Conservation (phyloP, 495 filamentous ascomycete genomes). For the Aspergillus haitiensis region DNA sequence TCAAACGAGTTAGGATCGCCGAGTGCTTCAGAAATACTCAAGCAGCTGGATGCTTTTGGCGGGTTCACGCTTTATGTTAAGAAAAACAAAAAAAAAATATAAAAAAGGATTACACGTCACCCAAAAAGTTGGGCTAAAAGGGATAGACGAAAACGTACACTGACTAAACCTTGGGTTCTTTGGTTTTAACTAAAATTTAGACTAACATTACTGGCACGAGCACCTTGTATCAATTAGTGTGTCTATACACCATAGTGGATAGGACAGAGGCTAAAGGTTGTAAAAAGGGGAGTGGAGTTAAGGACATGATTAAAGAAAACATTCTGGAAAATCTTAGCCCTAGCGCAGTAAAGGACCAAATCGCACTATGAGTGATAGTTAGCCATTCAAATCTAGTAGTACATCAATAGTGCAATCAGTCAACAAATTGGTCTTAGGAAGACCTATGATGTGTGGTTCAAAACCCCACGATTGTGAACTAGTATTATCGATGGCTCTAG, state of each 20-base stretch:
- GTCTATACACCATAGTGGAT: too few relatives aligned
- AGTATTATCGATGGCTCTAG: slow-evolving; percentile 4
- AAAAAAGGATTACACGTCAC: slow-evolving; percentile 37
- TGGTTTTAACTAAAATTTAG: not conserved
- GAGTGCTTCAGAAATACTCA: too few relatives aligned
- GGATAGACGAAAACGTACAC: slow-evolving; percentile 16
- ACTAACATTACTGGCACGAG: not conserved
- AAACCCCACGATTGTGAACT: slow-evolving; percentile 8
- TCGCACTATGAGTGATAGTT: too few relatives aligned
- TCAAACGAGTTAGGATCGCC: too few relatives aligned
- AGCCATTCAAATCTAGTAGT: slow-evolving; percentile 19
- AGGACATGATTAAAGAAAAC: not conserved
- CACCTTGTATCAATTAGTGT: too few relatives aligned
- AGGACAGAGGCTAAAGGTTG: not conserved
- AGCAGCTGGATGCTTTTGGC: not conserved
- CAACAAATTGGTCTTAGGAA: slow-evolving; percentile 10
- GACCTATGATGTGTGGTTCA: not conserved
- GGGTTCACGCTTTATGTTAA: not conserved
- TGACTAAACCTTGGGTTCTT: not conserved
- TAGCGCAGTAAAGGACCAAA: not conserved
- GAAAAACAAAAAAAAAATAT: slow-evolving; percentile 26
- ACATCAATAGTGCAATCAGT: slow-evolving; percentile 28
- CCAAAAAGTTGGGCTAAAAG: slow-evolving; percentile 47
- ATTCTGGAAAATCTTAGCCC: not conserved
- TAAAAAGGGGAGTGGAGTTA: not conserved